Percentiles rank a stretch among this genome's conserved stretches.
Evolutionary conservation across 1,139 yeast genomes (phyloP).

Genomic region (Geotrichum reessii): DNA sequence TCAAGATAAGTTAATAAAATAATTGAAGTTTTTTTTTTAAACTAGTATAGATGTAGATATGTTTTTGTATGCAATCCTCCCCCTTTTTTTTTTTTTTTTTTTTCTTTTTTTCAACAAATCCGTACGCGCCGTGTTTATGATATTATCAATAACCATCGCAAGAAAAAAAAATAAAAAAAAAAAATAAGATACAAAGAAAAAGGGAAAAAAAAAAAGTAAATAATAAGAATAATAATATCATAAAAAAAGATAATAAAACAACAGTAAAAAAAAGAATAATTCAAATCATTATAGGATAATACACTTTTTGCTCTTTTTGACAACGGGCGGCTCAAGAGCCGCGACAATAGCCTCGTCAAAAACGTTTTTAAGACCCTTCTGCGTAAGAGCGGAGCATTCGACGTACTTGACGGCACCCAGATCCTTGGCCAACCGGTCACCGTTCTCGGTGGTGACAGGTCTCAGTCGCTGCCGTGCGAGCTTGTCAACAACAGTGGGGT

Average conservation of each 20-base stretch:
- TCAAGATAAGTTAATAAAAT: no score
- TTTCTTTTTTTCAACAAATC: no score
- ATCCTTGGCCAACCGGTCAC: conserved; percentile 61
- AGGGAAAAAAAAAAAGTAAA: conserved; percentile 3
- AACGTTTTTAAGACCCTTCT: conserved; percentile 62
- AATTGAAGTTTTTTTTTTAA: no score
- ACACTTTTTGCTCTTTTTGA: conserved; percentile 79
- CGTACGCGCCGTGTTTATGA: no score
- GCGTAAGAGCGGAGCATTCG: conserved; percentile 94
- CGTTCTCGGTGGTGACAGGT: conserved; percentile 62
- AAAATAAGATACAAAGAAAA: not conserved
- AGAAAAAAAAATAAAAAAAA: not conserved
- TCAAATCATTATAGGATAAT: conserved; percentile 51
- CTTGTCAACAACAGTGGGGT: conserved; percentile 67
- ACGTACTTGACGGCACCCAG: conserved; percentile 65
- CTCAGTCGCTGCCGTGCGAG: conserved; percentile 56
- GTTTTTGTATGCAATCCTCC: no score
- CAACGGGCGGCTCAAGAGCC: conserved; percentile 71
- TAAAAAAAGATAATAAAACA: not conserved
- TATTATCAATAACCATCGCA: no score
- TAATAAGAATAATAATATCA: conserved; percentile 1
- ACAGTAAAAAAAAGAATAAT: conserved; percentile 5
- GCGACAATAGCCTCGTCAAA: conserved; percentile 73
- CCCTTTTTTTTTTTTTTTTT: no score
- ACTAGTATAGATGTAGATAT: no score